These are phyloP conservation scores for Prunus fruticosa DNA, from an alignment of 306 rosid species.

Conservation along the genomic window DNA sequence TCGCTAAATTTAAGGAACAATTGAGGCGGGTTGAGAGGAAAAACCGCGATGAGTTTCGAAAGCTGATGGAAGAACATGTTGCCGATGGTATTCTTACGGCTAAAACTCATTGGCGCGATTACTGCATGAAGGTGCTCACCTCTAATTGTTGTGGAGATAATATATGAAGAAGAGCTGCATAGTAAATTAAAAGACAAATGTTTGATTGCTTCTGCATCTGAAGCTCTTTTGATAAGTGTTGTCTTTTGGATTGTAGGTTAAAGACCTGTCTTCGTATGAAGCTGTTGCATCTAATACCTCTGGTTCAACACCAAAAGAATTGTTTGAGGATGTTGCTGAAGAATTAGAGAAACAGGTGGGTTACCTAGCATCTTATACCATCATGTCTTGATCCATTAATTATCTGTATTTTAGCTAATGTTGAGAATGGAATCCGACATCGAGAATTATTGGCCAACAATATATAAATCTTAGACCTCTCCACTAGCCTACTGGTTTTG, in stretches of 20 bases:
- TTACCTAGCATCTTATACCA: slow-evolving; percentile 4
- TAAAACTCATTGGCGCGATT: slow-evolving; percentile 87
- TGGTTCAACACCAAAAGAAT: slow-evolving; percentile 95
- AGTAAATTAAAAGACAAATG: not conserved
- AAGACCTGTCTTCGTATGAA: slow-evolving; percentile 84
- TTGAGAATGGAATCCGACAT: not conserved
- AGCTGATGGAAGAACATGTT: slow-evolving; percentile 79
- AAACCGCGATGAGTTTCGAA: slow-evolving; percentile 93
- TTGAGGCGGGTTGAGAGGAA: slow-evolving; percentile 82
- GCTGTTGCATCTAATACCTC: slow-evolving; percentile 84
- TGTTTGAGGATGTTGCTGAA: slow-evolving; percentile 82
- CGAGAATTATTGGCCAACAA: not conserved
- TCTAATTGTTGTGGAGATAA: slow-evolving; percentile 4
- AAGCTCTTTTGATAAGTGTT: slow-evolving; percentile 17
- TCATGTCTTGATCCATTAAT: not conserved
- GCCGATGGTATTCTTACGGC: slow-evolving; percentile 69
- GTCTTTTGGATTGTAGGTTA: slow-evolving; percentile 49
- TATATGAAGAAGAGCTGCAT: not conserved
- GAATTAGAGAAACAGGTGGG: slow-evolving; percentile 76
- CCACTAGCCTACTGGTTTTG: not conserved
- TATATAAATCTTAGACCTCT: not conserved
- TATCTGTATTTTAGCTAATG: not conserved
- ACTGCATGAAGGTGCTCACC: slow-evolving; percentile 69
- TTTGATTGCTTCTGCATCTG: slow-evolving; percentile 13
- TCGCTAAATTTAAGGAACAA: slow-evolving; percentile 51